A percentile compares a stretch with the other conserved stretches of the same genome.
Conservation (phyloP, 495 filamentous ascomycete species). For the Lasiosphaeria miniovina region DNA sequence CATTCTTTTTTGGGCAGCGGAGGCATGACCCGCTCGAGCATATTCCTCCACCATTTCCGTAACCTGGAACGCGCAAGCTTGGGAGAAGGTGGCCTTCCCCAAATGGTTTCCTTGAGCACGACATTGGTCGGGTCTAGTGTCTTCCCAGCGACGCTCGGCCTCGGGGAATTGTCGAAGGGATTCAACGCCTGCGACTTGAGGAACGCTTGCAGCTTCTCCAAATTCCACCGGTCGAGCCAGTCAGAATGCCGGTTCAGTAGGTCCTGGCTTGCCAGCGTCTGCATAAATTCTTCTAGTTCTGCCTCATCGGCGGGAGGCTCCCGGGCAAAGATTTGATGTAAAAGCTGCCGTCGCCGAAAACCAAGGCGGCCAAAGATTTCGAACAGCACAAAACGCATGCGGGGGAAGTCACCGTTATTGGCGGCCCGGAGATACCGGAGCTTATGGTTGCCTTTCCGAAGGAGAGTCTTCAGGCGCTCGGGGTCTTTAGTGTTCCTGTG, state of each 20-base stretch:
- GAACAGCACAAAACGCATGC: slow-evolving; percentile 62
- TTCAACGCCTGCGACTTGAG: slow-evolving; percentile 24
- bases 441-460: slow-evolving; percentile 33
- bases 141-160: slow-evolving; percentile 37
- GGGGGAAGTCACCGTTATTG: slow-evolving; percentile 54
- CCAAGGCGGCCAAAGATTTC: slow-evolving; percentile 74
- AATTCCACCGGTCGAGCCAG: slow-evolving; percentile 45
- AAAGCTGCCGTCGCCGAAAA: slow-evolving; percentile 60
- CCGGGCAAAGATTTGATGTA: slow-evolving; percentile 45
- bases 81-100: slow-evolving; percentile 55
- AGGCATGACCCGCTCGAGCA: slow-evolving; percentile 60
- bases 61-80: slow-evolving; percentile 57
- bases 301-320: slow-evolving; percentile 36
- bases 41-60: slow-evolving; percentile 55
- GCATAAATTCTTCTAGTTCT: slow-evolving; percentile 27
- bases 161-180: slow-evolving; percentile 20
- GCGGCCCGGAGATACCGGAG: slow-evolving; percentile 44
- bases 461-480: slow-evolving; percentile 3
- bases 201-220: slow-evolving; percentile 31
- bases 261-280: neutral
- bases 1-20: slow-evolving; percentile 69
- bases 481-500: slow-evolving; percentile 14
- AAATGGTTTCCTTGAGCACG: slow-evolving; percentile 61
- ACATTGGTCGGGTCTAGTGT: slow-evolving; percentile 39
- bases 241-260: slow-evolving; percentile 21